Percentiles rank a stretch among this genome's conserved stretches.
These are phyloP conservation scores for Verticillium klebahnii DNA, from an alignment of 2,329 filamentous ascomycete genomes.

Conservation along the genomic window DNA sequence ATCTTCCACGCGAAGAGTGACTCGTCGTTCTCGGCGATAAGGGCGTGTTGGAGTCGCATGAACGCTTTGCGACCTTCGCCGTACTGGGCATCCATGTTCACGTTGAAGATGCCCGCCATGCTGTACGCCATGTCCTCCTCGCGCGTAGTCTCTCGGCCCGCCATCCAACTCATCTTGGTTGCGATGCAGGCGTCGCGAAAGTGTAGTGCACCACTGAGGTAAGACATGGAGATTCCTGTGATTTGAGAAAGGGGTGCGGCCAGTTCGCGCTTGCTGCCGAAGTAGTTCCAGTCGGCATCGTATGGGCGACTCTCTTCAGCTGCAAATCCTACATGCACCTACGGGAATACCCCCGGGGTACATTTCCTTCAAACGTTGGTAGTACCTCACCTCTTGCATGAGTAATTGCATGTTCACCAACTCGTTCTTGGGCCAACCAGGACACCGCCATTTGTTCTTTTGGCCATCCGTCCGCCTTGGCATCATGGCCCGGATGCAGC, in stretches of 20 bases:
- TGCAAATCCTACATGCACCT: too few species aligned
- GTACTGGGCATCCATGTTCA: constrained; percentile 23
- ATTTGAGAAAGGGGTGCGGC: not conserved
- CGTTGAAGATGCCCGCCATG: constrained; percentile 21
- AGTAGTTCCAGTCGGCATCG: constrained; percentile 16
- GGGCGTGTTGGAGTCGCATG: constrained; percentile 13
- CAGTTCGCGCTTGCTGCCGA: constrained; percentile 18
- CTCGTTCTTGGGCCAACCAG: not conserved
- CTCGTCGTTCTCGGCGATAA: constrained; percentile 7
- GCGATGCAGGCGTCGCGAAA: constrained; percentile 17
- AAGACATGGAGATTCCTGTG: constrained; percentile 3
- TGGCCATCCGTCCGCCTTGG: not conserved
- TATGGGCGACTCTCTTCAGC: not conserved
- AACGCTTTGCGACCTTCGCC: constrained; percentile 21
- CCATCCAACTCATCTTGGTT: constrained; percentile 23
- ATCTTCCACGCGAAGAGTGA: constrained; percentile 6
- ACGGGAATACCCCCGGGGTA: too few species aligned
- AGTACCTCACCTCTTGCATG: too few species aligned
- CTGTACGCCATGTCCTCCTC: constrained; percentile 22
- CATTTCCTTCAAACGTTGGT: too few species aligned
- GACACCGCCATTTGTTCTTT: not conserved
- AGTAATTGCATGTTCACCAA: too few species aligned
- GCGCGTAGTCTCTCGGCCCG: constrained; percentile 16
- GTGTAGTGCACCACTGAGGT: constrained; percentile 3
- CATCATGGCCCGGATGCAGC: not conserved